Evolutionary conservation across 192 early-diverging fungal genomes (phyloP).

Genomic region (Coemansia sp.): DNA sequence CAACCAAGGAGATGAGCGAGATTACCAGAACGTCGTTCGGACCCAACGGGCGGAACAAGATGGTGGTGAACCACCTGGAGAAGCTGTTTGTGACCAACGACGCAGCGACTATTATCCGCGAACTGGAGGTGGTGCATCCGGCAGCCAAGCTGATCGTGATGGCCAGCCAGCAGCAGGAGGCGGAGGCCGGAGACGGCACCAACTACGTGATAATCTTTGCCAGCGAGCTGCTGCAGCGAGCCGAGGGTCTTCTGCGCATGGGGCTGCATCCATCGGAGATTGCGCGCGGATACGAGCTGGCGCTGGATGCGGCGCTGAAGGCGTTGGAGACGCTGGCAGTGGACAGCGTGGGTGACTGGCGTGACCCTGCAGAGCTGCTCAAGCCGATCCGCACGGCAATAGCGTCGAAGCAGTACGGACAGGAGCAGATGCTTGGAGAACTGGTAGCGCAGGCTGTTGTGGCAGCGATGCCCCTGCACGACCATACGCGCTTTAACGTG

Average conservation of each 20-base stretch:
- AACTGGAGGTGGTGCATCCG: slow-evolving; percentile 96
- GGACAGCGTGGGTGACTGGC: slow-evolving; percentile 60
- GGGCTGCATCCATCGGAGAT: slow-evolving; percentile 94
- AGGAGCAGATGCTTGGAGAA: slow-evolving; percentile 81
- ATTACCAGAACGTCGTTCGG: slow-evolving; percentile 94
- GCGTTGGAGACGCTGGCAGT: slow-evolving; percentile 75
- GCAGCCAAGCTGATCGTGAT: slow-evolving; percentile 95
- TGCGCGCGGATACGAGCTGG: slow-evolving; percentile 91
- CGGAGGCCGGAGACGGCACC: slow-evolving; percentile 94
- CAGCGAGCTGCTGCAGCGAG: slow-evolving; percentile 92
- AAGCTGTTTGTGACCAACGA: slow-evolving; percentile 98
- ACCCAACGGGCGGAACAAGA: slow-evolving; percentile 97
- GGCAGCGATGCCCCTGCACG: slow-evolving; percentile 84
- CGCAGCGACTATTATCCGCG: slow-evolving; percentile 97
- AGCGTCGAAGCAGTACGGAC: slow-evolving; percentile 92
- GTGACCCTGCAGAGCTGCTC: slow-evolving; percentile 58
- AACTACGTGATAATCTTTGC: slow-evolving; percentile 95
- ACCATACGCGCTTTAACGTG: slow-evolving; percentile 86
- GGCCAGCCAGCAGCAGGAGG: slow-evolving; percentile 97
- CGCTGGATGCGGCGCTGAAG: slow-evolving; percentile 76
- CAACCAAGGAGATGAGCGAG: slow-evolving; percentile 89
- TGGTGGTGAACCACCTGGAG: slow-evolving; percentile 98
- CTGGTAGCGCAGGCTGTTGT: slow-evolving; percentile 84
- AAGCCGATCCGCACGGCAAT: slow-evolving; percentile 81
- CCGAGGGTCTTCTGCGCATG: slow-evolving; percentile 90